These are phyloP conservation scores for Tolypocladium sp. DNA, from an alignment of 2,329 filamentous ascomycete species.

Conservation along the genomic window DNA sequence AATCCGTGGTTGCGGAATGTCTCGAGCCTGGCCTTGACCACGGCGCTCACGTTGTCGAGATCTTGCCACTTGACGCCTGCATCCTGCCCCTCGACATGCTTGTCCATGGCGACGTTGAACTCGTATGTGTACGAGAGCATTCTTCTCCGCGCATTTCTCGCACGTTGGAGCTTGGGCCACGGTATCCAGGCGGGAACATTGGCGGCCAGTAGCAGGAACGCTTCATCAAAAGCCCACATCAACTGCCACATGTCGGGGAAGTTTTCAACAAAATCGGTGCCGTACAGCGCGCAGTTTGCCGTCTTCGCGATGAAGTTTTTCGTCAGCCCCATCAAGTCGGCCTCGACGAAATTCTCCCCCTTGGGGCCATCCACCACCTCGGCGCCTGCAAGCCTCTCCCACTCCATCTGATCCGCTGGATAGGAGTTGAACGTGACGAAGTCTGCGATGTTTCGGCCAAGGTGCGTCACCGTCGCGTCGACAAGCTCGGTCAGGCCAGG, in stretches of 20 bases:
- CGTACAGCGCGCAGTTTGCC: conserved; percentile 24
- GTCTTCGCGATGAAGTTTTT: conserved; percentile 26
- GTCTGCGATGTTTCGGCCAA: conserved; percentile 22
- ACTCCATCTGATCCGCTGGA: conserved; percentile 26
- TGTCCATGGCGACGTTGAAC: conserved; percentile 25
- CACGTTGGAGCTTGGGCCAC: conserved; percentile 20
- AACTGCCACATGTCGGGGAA: conserved; percentile 27
- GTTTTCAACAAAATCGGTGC: conserved; percentile 31
- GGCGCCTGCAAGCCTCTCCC: conserved; percentile 25
- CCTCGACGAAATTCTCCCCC: conserved; percentile 19
- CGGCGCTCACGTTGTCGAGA: conserved; percentile 23
- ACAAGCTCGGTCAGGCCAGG: conserved; percentile 14
- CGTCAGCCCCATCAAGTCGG: conserved; percentile 22
- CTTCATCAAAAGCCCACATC: conserved; percentile 27
- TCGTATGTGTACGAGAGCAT: conserved; percentile 20
- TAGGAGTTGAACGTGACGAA: conserved; percentile 28
- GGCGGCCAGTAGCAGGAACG: conserved; percentile 20
- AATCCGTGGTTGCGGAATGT: conserved; percentile 19
- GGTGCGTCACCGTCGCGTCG: conserved; percentile 8
- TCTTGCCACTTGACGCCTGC: conserved; percentile 25
- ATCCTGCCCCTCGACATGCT: conserved; percentile 19
- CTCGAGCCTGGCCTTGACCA: conserved; percentile 20
- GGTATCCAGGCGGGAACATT: conserved; percentile 23
- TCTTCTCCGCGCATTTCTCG: conserved; percentile 16
- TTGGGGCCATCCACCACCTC: conserved; percentile 16